Percentiles rank a stretch among this genome's conserved stretches.
Evolutionary conservation across 306 rosid genomes (phyloP).

Genomic region (Heteromeles arbutifolia): DNA sequence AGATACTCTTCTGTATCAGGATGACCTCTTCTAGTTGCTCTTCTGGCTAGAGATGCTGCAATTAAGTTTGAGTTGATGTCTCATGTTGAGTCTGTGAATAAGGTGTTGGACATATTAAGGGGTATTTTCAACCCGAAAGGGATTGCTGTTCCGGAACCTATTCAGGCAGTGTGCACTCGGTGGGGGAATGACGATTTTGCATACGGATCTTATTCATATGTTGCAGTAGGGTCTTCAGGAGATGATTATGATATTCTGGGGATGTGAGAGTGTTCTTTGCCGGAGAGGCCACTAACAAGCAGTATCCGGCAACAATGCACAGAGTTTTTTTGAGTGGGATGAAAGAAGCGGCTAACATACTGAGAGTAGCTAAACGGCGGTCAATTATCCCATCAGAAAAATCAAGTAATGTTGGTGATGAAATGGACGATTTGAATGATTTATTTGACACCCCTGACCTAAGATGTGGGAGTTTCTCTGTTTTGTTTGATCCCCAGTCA

Average conservation of each 20-base stretch:
- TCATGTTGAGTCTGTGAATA: conserved; percentile 72
- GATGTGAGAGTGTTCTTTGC: conserved; percentile 83
- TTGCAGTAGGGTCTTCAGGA: conserved; percentile 83
- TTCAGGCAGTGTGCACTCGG: conserved; percentile 77
- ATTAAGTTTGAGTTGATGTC: conserved; percentile 85
- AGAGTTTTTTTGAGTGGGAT: conserved; percentile 89
- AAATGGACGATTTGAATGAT: conserved; percentile 37
- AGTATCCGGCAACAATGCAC: conserved; percentile 91
- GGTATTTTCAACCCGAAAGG: conserved; percentile 74
- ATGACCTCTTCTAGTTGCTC: conserved; percentile 80
- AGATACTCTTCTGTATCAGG: conserved; percentile 92
- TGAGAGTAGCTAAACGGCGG: conserved; percentile 62
- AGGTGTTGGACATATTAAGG: conserved; percentile 62
- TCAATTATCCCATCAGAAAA: conserved; percentile 21
- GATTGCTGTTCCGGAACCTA: conserved; percentile 68
- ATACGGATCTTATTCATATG: conserved; percentile 74
- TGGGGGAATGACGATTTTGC: conserved; percentile 81
- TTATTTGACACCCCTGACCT: conserved; percentile 58
- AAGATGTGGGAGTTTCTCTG: conserved; percentile 58
- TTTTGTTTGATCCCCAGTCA: conserved; percentile 53
- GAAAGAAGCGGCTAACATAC: conserved; percentile 91
- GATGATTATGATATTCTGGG: conserved; percentile 88
- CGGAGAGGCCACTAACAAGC: conserved; percentile 85
- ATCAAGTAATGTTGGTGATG: conserved; percentile 11
- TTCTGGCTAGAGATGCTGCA: conserved; percentile 86